Base-by-base conservation (phyloP, 2,329 filamentous ascomycete species). In the Alternaria angustiovoidea region DNA sequence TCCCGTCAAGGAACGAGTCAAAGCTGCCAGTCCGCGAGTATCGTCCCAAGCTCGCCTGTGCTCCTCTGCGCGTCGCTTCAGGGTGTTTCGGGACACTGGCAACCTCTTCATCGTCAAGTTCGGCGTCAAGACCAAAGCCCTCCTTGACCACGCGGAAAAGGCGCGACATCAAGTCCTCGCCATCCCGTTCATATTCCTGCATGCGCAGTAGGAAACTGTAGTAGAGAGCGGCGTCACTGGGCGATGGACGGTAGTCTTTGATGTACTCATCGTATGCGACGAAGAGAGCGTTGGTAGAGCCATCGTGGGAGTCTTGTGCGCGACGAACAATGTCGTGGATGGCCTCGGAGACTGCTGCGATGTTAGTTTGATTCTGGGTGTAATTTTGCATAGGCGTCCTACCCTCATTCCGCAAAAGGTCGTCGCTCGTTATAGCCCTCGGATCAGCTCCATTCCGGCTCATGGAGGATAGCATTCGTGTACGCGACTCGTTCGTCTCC, bases 171-270 rank as follows among this genome's bases (percentile, higher is more conserved):
- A 96, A 82, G 85, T 61, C 59, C 53, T 73, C 68, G 61, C 72
- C 61, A 43, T 67, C 14, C 7, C 61, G 58, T 14, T 62, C 57
- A 18, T 72, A 61, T 63, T 73, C 69, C 65, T 75, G 75, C 74
- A 97, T 88, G 70, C 89, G 89, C 75, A 95, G 92, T 57, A 97
- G 80, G 70, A 96, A 89, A 64, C 90, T 87, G 65, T 93, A 88
- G 71, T 93, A 89, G 67, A 91, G 87, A 68, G 89, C 88, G 71
- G 94, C 91, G 67, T 90, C 84, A 69, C 91, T 88, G n/a, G 88
- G 85, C 60, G 92, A 85, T 65, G 92, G 82, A 55, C 88, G 90
- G 81, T 91, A 83, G 65, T 88, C 83, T 5, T 86, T 87, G n/a
- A 96, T 85, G 42, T 94, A 84, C 57, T 87, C 84, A 73, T 95